These are phyloP conservation scores for Dipteronia dyeriana DNA, from an alignment of 345 rosid species.

Conservation along the genomic window DNA sequence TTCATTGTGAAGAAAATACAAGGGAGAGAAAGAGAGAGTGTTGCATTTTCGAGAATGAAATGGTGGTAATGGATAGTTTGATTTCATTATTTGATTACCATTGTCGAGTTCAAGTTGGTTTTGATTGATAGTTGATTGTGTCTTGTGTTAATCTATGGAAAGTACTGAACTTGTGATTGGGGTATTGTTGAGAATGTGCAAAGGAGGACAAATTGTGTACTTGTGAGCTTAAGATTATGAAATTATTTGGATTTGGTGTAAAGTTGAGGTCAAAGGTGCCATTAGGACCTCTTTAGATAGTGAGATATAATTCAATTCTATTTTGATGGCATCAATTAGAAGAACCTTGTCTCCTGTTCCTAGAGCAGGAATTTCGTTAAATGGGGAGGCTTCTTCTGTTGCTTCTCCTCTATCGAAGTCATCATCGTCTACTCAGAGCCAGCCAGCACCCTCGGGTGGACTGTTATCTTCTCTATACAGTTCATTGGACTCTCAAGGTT, in stretches of 20 bases:
- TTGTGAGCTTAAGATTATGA: conserved; percentile 1
- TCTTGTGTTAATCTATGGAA: background rate
- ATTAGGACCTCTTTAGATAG: background rate
- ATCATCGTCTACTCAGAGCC: conserved; percentile 35
- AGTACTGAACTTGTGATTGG: background rate
- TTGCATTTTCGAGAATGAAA: background rate
- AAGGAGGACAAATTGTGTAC: background rate
- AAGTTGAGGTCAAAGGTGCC: background rate
- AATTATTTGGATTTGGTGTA: conserved; percentile 20
- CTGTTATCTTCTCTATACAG: conserved; percentile 39
- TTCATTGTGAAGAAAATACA: conserved; percentile 2
- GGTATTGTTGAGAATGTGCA: background rate
- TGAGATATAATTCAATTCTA: conserved; percentile 21
- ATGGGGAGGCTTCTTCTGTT: conserved; percentile 50
- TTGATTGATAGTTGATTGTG: conserved; percentile 8
- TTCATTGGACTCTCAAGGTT: conserved; percentile 43
- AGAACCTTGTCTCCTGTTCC: conserved; percentile 60
- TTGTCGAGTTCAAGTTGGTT: conserved; percentile 13
- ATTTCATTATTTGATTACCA: conserved; percentile 3
- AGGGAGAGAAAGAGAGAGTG: conserved; percentile 6
- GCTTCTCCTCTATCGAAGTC: conserved; percentile 64
- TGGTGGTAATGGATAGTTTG: background rate
- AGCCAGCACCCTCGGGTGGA: conserved; percentile 37
- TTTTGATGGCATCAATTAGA: conserved; percentile 66
- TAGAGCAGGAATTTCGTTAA: conserved; percentile 38